Base-by-base conservation (phyloP, 176 grass and related monocot species). In the Cenchrus purpureus region DNA sequence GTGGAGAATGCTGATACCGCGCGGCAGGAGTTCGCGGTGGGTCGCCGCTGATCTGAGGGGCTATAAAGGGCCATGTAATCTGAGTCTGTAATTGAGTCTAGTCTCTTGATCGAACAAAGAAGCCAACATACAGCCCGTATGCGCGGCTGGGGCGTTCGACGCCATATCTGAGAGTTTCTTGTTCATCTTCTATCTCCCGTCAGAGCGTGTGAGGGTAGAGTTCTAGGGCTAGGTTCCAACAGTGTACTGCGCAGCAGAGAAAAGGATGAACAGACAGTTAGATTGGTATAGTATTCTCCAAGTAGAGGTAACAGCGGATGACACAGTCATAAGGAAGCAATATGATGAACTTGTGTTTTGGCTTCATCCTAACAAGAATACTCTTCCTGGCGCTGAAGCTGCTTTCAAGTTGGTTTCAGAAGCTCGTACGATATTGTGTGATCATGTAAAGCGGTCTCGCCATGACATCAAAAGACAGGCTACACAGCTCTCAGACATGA, bases 351-450 rank as follows among this genome's bases (percentile, higher is more conserved):
- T 97, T 72, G 85, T 78, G 34, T 73, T 91, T 82, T 88, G 82
- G 76, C 87, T 97, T 84, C 84, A 97, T 85, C 89, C 91, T 73
- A 85, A 93, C 82, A 93, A 93, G 68, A 97, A 91, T 79, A 87
- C 76, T 49, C 79, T 93, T 53, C 65, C 89, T 73, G 87, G 94
- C 58, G 89, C 94, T 68, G 94, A 91, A 71, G 85, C 82, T 67
- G 94, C 94, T 42, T 91, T 93, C 72, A 91, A 91, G 19, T 85
- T 97, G 61, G 83, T 97, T 87, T 82, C 72, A 9, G 94, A 97
- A 91, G 94, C 94, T 64, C 66, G 75, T 79, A 31, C 20, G 7
- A 86, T 67, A 82, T 72, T 97, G 25, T 90, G 82, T 69, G 91
- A 93, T 53, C 61, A 54, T 37, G 61, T 29, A 10, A 90, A 89